These are phyloP conservation scores for Oryza meyeriana DNA, from an alignment of 176 grass and related monocot species.

Conservation along the genomic window DNA sequence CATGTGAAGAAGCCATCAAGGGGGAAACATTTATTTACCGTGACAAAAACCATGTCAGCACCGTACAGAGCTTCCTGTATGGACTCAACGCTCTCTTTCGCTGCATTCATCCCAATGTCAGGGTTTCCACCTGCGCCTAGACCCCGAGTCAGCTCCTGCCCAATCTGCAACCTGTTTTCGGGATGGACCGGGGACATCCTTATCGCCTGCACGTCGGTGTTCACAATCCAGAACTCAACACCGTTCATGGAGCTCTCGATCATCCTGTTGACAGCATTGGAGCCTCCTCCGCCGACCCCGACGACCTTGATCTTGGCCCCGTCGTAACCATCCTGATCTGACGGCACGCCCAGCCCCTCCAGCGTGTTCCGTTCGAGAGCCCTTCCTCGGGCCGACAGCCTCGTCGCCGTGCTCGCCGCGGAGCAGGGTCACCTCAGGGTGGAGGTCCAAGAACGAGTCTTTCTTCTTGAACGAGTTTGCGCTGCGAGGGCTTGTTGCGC, in stretches of 20 bases:
- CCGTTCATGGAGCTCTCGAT: conserved; percentile 78
- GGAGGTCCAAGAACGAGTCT: conserved; percentile 73
- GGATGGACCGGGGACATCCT: conserved; percentile 70
- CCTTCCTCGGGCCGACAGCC: conserved; percentile 25
- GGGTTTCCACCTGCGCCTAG: conserved; percentile 82
- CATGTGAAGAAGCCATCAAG: conserved; percentile 10
- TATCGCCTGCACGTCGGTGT: conserved; percentile 88
- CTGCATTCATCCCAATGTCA: conserved; percentile 88
- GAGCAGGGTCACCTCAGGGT: conserved; percentile 79
- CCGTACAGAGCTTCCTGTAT: conserved; percentile 67
- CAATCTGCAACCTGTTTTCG: conserved; percentile 76
- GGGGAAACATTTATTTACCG: conserved; percentile 52
- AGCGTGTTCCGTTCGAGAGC: conserved; percentile 10
- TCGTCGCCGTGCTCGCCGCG: conserved; percentile 38
- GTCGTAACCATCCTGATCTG: conserved; percentile 39
- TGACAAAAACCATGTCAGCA: conserved; percentile 91
- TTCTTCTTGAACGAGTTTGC: conserved; percentile 50
- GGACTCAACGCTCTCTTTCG: conserved; percentile 69
- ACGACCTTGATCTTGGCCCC: conserved; percentile 87
- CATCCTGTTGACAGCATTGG: conserved; percentile 90
- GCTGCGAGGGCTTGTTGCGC: conserved; percentile 10
- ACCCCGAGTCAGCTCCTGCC: conserved; percentile 73
- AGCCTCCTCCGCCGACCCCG: conserved; percentile 79
- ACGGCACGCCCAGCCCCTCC: conserved; percentile 35
- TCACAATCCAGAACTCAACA: conserved; percentile 90